A percentile compares a stretch with the other conserved stretches of the same genome.
Evolutionary conservation across 2,329 filamentous ascomycete species (phyloP).

Genomic region (Alternaria ethzedia): DNA sequence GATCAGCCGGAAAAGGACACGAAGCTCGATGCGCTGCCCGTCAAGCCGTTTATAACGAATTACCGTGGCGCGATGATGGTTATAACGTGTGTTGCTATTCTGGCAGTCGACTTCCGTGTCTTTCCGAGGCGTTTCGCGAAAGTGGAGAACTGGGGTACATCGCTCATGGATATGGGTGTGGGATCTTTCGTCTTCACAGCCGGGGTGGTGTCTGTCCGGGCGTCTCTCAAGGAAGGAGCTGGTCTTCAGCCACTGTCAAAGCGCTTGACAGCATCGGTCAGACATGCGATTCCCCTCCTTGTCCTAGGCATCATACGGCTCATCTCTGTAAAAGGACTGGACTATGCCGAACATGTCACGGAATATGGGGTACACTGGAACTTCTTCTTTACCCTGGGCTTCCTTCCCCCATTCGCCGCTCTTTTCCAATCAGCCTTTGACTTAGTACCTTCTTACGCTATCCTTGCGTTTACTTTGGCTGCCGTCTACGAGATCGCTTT

Average conservation of each 20-base stretch:
- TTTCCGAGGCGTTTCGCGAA: constrained; percentile 96
- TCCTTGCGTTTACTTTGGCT: constrained; percentile 72
- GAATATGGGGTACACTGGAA: constrained; percentile 99
- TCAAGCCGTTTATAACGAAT: constrained; percentile 89
- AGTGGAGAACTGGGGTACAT: constrained; percentile 98
- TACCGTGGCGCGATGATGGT: constrained; percentile 94
- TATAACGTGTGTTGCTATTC: constrained; percentile 85
- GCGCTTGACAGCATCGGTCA: constrained; percentile 70
- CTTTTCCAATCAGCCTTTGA: constrained; percentile 76
- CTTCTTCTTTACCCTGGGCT: constrained; percentile 95
- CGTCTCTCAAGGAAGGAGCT: constrained; percentile 72
- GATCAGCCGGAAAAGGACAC: constrained; percentile 22
- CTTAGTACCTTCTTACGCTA: constrained; percentile 76
- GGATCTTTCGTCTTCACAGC: constrained; percentile 97
- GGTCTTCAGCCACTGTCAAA: constrained; percentile 58
- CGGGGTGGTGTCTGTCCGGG: constrained; percentile 86
- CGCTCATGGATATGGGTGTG: constrained; percentile 97
- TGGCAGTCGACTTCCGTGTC: constrained; percentile 94
- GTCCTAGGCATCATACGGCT: constrained; percentile 80
- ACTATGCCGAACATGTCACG: constrained; percentile 96
- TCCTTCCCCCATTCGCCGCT: constrained; percentile 88
- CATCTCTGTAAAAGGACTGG: constrained; percentile 87
- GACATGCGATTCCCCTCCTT: constrained; percentile 83
- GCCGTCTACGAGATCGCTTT: constrained; percentile 76
- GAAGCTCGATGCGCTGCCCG: constrained; percentile 65